Percentiles rank a stretch among this genome's conserved stretches.
Conservation (phyloP, 257 asterid species). For the Solanum lignicaule region DNA sequence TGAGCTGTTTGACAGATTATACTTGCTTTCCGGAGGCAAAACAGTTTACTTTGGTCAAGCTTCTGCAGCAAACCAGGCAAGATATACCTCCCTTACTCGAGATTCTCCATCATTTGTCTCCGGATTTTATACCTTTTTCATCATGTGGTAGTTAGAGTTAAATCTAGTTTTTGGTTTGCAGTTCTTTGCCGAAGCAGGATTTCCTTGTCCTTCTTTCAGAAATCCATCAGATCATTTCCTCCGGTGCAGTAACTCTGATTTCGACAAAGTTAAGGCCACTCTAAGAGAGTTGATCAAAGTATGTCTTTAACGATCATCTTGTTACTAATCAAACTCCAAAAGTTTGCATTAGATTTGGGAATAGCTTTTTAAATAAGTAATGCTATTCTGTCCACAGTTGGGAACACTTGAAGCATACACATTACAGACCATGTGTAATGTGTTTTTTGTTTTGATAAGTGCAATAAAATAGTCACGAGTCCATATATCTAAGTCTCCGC, state of each 20-base stretch:
- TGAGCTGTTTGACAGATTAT: conserved; percentile 78
- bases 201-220: conserved; percentile 87
- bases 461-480: neutral
- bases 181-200: conserved; percentile 94
- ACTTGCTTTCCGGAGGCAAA: conserved; percentile 84
- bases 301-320: neutral
- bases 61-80: conserved; percentile 78
- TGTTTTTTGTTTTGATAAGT: neutral
- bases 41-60: conserved; percentile 88
- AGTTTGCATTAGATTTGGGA: neutral
- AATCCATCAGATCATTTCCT: conserved; percentile 96
- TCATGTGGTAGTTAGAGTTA: neutral
- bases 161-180: conserved; percentile 17
- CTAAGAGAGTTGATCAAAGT: conserved; percentile 95
- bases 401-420: neutral
- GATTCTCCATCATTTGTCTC: neutral
- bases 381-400: neutral
- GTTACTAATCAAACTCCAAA: neutral
- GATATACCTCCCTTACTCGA: neutral
- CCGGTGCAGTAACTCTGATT: conserved; percentile 81
- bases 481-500: neutral
- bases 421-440: neutral
- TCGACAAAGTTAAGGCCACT: conserved; percentile 94
- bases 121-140: neutral
- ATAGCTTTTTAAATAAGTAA: neutral